Base-by-base conservation (phyloP, 2,329 filamentous ascomycete genomes). In the Cordyceps sp. region DNA sequence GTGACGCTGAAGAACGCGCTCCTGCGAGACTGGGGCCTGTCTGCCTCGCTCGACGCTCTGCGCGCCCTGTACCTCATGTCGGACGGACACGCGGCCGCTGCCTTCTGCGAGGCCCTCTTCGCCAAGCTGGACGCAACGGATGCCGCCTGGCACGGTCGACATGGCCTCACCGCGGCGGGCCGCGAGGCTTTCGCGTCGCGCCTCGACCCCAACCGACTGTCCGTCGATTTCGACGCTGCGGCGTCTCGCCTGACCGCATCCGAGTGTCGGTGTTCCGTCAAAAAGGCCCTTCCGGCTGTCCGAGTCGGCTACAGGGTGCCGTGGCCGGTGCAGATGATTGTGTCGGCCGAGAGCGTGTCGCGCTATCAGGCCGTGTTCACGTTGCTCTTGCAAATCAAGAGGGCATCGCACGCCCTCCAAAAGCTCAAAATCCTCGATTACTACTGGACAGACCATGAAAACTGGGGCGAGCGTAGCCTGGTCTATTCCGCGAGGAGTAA, bases 131-230 rank as follows among this genome's bases (percentile, higher is more conserved):
- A 90, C 41, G 61, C 57, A 2, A 44, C 65, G 13, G 63, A 58
- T 47, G 52, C 46, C 6, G 58, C 57, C 23, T 94, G 85, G 86
- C 76, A 78, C 38, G 84, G 94, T 49, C 71, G 75, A 15, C 93
- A 88, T 45, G 65, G 79, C 1, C 59, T 94, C 19, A 90, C 80
- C 0, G 82, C 86, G 41, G 56, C 84, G 2, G 75, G 78, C 1
- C 79, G 84, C 36, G 75, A 76, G 34, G 73, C 79, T 0, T 85
- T 84, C 47, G 63, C 70, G 2, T 42, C 54, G 1, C 55, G 58
- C 2, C 52, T 81, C 2, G 70, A 84, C 33, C 42, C 62, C 3
- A 68, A 75, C 30, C 69, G 71, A 15, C 54, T 93, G 8, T 64
- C 70, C 3, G 67, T 82, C 16, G 64, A 60, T 14, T 65, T 67